phyloP scores from a whole-genome alignment of 2,329 filamentous ascomycete genomes.

The Fusarium brevicatenulatum region DNA sequence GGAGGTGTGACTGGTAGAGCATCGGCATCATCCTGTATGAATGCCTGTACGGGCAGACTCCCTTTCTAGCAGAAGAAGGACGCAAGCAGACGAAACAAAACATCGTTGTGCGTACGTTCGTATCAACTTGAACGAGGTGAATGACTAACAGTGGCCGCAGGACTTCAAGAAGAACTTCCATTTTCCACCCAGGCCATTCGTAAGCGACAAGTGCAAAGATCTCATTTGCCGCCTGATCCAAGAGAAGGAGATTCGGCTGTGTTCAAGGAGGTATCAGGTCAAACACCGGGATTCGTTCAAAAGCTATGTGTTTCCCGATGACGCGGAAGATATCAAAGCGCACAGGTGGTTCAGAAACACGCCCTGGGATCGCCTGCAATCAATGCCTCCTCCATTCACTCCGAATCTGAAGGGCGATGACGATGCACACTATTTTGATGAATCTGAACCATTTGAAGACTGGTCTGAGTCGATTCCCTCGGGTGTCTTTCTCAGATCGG shows the following conservation, averaged over 20 bases:
- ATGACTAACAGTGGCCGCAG: slow-evolving; percentile 52
- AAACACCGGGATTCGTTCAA: slow-evolving; percentile 62
- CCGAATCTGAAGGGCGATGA: slow-evolving; percentile 75
- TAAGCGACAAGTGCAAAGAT: slow-evolving; percentile 79
- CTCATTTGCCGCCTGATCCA: slow-evolving; percentile 78
- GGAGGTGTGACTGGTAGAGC: slow-evolving; percentile 96
- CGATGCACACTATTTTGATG: slow-evolving; percentile 91
- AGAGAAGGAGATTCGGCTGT: slow-evolving; percentile 80
- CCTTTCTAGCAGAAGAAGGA: slow-evolving; percentile 82
- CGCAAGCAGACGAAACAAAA: slow-evolving; percentile 86
- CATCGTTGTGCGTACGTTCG: slow-evolving; percentile 71
- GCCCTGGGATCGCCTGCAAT: slow-evolving; percentile 80
- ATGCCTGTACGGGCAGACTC: slow-evolving; percentile 91
- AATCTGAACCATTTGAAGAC: slow-evolving; percentile 77
- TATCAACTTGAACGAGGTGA: not conserved
- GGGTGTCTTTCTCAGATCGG: slow-evolving; percentile 42
- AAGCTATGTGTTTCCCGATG: slow-evolving; percentile 81
- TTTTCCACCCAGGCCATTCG: slow-evolving; percentile 73
- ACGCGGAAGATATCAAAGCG: slow-evolving; percentile 87
- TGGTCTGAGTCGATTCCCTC: slow-evolving; percentile 62
- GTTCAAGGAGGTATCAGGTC: slow-evolving; percentile 76
- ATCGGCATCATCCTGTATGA: slow-evolving; percentile 94
- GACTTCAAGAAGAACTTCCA: slow-evolving; percentile 75
- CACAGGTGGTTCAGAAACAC: slow-evolving; percentile 88
- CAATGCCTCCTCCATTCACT: slow-evolving; percentile 79